Conservation (phyloP, 2,329 filamentous ascomycete species). For the Cladophialophora chaetospira region DNA sequence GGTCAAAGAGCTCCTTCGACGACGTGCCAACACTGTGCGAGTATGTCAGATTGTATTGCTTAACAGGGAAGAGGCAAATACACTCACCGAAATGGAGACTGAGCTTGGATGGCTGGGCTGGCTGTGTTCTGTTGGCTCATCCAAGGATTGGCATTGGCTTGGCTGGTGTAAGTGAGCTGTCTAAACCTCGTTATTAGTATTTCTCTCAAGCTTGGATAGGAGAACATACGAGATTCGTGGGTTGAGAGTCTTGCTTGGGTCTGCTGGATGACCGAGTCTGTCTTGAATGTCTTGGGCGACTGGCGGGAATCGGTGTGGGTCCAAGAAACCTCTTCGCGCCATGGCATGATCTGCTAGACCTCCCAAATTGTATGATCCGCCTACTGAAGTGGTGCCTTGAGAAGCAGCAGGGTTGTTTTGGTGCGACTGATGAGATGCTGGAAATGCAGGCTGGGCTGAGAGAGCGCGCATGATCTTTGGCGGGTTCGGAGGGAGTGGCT, state of each 20-base stretch:
- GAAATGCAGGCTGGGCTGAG: not conserved
- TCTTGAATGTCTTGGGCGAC: not conserved
- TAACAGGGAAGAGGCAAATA: not conserved
- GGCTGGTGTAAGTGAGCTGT: slow-evolving; percentile 12
- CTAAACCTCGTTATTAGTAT: not conserved
- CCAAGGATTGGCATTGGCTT: slow-evolving; percentile 5
- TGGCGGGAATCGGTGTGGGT: slow-evolving; percentile 1
- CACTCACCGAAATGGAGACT: not conserved
- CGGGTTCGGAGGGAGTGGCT: slow-evolving; percentile 29
- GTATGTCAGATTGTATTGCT: not conserved
- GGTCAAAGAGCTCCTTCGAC: too few species aligned
- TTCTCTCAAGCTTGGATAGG: not conserved
- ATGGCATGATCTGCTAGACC: not conserved
- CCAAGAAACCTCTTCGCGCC: not conserved
- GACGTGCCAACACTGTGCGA: not conserved
- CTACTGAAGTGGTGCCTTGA: not conserved
- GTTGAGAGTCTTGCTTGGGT: not conserved
- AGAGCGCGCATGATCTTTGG: slow-evolving; percentile 14
- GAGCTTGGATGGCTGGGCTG: not conserved
- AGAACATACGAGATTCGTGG: slow-evolving; percentile 7
- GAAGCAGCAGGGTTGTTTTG: not conserved
- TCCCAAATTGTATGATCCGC: not conserved
- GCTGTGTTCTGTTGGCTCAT: not conserved
- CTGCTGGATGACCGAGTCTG: not conserved
- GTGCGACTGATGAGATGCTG: not conserved